phyloP scores from a whole-genome alignment of 179 eudicot species.

The Corrigiola litoralis region DNA sequence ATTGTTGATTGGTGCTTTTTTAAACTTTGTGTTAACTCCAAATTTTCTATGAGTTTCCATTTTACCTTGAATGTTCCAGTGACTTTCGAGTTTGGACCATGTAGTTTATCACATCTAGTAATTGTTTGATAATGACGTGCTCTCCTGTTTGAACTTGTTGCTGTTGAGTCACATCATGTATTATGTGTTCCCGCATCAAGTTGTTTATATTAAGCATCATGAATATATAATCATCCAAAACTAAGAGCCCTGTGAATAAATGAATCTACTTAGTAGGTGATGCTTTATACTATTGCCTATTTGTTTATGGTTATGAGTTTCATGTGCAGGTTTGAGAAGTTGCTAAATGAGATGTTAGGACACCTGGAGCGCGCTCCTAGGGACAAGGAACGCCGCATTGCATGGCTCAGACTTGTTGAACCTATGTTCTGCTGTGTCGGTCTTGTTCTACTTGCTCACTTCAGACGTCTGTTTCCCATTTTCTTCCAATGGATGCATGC shows the following conservation, averaged over 20 bases:
- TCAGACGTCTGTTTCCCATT: slow-evolving; percentile 82
- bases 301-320: slow-evolving; percentile 2
- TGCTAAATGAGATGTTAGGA: slow-evolving; percentile 83
- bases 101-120: background rate
- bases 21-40: too few species aligned
- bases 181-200: background rate
- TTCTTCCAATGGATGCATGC: slow-evolving; percentile 96
- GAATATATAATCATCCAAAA: background rate
- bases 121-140: background rate
- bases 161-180: too few species aligned
- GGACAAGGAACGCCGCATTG: slow-evolving; percentile 70
- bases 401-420: slow-evolving; percentile 76
- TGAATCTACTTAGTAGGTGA: background rate
- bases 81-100: background rate
- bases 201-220: background rate
- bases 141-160: too few species aligned
- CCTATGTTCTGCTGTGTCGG: slow-evolving; percentile 64
- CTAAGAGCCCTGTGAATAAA: background rate
- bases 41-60: background rate
- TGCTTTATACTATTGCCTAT: background rate
- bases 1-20: too few species aligned
- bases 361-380: slow-evolving; percentile 93
- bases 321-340: slow-evolving; percentile 68
- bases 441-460: slow-evolving; percentile 77
- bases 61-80: background rate